phyloP scores from a whole-genome alignment of 164 flowering plant genomes.

The Umbellularia californica region DNA sequence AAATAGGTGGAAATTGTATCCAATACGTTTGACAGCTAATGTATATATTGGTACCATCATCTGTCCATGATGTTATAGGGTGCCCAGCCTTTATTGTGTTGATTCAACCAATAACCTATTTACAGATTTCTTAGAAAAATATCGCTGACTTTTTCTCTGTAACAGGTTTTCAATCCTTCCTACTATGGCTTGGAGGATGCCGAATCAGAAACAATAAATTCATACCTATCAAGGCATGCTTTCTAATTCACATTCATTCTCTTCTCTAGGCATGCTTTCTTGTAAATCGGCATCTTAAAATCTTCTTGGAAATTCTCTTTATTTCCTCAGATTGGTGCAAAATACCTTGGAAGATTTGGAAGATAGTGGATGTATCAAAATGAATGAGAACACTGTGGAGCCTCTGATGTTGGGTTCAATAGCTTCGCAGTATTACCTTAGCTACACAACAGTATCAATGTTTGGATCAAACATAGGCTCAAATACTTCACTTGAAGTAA shows the following conservation, averaged over 20 bases:
- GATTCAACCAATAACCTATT: too few species aligned
- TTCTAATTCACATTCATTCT: neutral
- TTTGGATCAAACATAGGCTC: constrained; percentile 89
- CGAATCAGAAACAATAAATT: constrained; percentile 57
- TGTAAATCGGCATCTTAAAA: neutral
- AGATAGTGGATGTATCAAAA: constrained; percentile 90
- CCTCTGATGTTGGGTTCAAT: constrained; percentile 84
- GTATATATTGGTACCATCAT: neutral
- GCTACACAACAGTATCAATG: constrained; percentile 90
- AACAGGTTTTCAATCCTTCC: constrained; percentile 87
- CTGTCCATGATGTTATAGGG: neutral
- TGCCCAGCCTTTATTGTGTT: neutral
- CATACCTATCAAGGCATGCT: constrained; percentile 64
- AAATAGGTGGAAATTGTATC: too few species aligned
- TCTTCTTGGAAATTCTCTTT: neutral
- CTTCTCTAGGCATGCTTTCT: constrained; percentile 4
- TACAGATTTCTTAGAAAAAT: neutral
- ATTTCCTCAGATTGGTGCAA: constrained; percentile 62
- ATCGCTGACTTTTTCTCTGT: constrained; percentile 6
- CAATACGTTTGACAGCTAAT: too few species aligned
- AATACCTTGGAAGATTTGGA: constrained; percentile 91
- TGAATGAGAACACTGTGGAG: constrained; percentile 73
- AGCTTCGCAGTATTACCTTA: constrained; percentile 96
- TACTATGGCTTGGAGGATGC: constrained; percentile 80
- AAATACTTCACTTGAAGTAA: constrained; percentile 91